A percentile compares a stretch with the other conserved stretches of the same genome.
Conservation (phyloP, 345 rosid genomes). For the Citrus maxima region DNA sequence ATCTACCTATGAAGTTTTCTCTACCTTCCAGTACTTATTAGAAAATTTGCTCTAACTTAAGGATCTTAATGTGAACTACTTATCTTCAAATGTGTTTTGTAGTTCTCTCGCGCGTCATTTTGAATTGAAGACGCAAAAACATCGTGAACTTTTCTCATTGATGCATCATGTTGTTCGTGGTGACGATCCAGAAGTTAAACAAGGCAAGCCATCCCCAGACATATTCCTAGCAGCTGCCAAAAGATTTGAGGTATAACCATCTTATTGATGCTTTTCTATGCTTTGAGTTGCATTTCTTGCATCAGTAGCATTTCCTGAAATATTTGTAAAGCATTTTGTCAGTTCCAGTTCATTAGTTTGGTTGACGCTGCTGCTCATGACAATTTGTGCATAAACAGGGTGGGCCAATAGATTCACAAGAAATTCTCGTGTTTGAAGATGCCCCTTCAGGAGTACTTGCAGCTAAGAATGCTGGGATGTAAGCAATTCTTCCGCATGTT, state of each 20-base stretch:
- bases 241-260: conserved; percentile 75
- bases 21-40: neutral
- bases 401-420: conserved; percentile 52
- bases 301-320: neutral
- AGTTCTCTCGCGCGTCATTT: conserved; percentile 80
- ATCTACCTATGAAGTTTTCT: neutral
- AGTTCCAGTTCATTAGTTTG: conserved; percentile 14
- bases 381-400: conserved; percentile 40
- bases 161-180: conserved; percentile 94
- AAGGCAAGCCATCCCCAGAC: conserved; percentile 92
- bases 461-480: conserved; percentile 93
- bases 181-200: conserved; percentile 93
- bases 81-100: conserved; percentile 17
- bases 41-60: neutral
- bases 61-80: neutral
- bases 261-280: neutral
- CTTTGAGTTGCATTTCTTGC: neutral
- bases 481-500: conserved; percentile 29
- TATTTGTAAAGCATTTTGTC: neutral
- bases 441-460: conserved; percentile 92
- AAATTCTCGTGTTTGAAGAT: conserved; percentile 84
- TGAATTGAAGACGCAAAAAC: conserved; percentile 77
- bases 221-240: conserved; percentile 81
- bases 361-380: neutral
- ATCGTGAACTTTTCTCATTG: conserved; percentile 72